Conservation (phyloP, 2,329 filamentous ascomycete species). For the Colletotrichum melonis region DNA sequence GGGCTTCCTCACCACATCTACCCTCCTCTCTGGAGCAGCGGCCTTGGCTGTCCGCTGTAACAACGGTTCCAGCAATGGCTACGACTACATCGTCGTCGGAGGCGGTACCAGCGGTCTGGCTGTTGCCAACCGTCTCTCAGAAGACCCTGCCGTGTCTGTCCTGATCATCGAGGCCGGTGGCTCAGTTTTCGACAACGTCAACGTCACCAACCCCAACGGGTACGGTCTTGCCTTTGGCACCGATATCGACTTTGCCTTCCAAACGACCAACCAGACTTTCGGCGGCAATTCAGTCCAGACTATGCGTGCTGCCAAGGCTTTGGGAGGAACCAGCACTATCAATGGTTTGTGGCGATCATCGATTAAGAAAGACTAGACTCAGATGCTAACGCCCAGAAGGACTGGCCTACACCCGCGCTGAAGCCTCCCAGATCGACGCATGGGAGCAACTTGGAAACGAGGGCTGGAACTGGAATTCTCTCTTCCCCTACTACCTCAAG, state of each 20-base stretch:
- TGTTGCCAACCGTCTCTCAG: conserved; percentile 50
- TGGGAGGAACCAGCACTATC: conserved; percentile 53
- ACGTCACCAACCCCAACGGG: conserved; percentile 43
- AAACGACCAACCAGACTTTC: conserved; percentile 44
- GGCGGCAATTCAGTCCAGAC: conserved; percentile 46
- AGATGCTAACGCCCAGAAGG: conserved; percentile 40
- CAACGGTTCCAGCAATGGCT: conserved; percentile 24
- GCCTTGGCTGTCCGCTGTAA: background rate
- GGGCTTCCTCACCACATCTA: background rate
- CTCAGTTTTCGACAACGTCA: conserved; percentile 47
- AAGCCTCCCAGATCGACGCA: conserved; percentile 53
- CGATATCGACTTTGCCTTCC: conserved; percentile 49
- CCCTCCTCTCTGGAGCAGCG: conserved; percentile 14
- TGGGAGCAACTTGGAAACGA: conserved; percentile 56
- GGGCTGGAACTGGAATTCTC: conserved; percentile 57
- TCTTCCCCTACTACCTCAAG: conserved; percentile 60
- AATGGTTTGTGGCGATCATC: conserved; percentile 44
- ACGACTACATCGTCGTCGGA: conserved; percentile 53
- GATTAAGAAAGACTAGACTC: background rate
- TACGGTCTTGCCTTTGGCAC: conserved; percentile 43
- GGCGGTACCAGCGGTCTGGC: conserved; percentile 50
- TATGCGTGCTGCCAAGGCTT: conserved; percentile 50
- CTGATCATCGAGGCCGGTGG: conserved; percentile 48
- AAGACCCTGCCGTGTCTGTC: conserved; percentile 46
- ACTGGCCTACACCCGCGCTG: conserved; percentile 59